Base-by-base conservation (phyloP, 176 grass and related monocot genomes). In the Thinopyrum elongatum region DNA sequence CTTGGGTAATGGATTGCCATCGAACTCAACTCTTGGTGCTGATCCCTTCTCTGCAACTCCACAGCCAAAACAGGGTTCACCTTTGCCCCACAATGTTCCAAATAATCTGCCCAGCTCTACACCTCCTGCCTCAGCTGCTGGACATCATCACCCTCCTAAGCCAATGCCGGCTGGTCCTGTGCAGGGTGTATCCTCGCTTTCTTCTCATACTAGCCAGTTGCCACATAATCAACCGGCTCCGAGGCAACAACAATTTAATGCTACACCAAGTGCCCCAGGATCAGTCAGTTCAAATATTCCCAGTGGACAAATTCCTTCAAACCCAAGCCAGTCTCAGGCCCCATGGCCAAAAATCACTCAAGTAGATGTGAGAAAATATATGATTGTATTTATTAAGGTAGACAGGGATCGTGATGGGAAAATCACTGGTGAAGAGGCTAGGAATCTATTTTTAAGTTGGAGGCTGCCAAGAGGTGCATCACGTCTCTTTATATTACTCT, bases 401-500 rank as follows among this genome's bases (percentile, higher is more conserved):
- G 96, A 98, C 85, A 94, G 86, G 55, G 93, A 98, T 80, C 92
- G 93, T 91, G 96, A 98, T 91, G 96, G 96, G 17, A 98, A 95
- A 80, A 98, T 98, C 77, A 90, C 84, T 51, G 96, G 96, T 74
- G 91, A 91, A 88, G 92, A 98, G 82, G 96, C 96, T 80, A 92
- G 88, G 33, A 98, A 95, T 92, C 87, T 98, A 63, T 98, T 98
- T 83, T 91, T 98, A 63, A 98, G 96, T 88, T 98, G 96, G 96
- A 94, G 90, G 87, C 82, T 98, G 66, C 90, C 93, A 62, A 98
- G 96, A 98, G 96, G 96, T 98, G n/a, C 79, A 21, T 19, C 30
- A 31, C 30, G 30, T 30, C 46, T 85, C 27, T 72, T 16, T 90
- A 31, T 31, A 31, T 31, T 31, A 31, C 30, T 31, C 30, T 31